Conservation (phyloP, 2,329 filamentous ascomycete species). For the Curvularia verruculosa region DNA sequence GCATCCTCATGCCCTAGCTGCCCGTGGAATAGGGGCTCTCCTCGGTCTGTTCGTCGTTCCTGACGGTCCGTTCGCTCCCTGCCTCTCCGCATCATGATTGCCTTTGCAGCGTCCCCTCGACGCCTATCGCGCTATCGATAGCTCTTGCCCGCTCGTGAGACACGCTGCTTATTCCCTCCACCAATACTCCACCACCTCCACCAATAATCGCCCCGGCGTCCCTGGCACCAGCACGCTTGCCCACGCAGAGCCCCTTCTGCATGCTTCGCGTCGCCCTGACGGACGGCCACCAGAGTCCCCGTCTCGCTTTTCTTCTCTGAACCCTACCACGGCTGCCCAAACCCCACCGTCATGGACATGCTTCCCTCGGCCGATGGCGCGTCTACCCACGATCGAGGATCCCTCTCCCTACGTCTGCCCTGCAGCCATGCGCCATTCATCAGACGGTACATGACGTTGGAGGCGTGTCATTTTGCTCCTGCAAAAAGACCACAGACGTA, state of each 20-base stretch:
- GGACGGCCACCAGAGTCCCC: neutral
- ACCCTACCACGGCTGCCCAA: neutral
- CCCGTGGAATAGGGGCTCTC: slow-evolving; percentile 23
- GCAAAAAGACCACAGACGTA: neutral
- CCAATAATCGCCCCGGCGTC: too few species aligned
- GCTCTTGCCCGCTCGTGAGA: slow-evolving; percentile 8
- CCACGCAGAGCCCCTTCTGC: too few species aligned
- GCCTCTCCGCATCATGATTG: slow-evolving; percentile 43
- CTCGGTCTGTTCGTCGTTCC: slow-evolving; percentile 21
- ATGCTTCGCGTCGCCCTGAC: neutral
- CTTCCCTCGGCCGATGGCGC: slow-evolving; percentile 1
- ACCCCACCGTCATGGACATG: neutral
- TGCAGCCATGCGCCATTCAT: slow-evolving; percentile 4
- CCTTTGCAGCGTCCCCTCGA: slow-evolving; percentile 24
- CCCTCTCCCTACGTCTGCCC: neutral
- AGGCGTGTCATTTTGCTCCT: neutral
- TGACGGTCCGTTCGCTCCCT: slow-evolving; percentile 29
- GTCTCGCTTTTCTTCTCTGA: slow-evolving; percentile 1
- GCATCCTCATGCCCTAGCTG: slow-evolving; percentile 26
- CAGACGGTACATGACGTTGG: slow-evolving; percentile 9
- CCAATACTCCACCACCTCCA: slow-evolving; percentile 3
- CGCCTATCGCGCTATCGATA: slow-evolving; percentile 21
- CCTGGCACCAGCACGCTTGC: too few species aligned
- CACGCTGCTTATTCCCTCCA: neutral
- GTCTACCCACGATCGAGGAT: slow-evolving; percentile 4